A percentile compares a stretch with the other conserved stretches of the same genome.
Evolutionary conservation across 2,329 filamentous ascomycete species (phyloP).

Genomic region (Penicillium glabrum): DNA sequence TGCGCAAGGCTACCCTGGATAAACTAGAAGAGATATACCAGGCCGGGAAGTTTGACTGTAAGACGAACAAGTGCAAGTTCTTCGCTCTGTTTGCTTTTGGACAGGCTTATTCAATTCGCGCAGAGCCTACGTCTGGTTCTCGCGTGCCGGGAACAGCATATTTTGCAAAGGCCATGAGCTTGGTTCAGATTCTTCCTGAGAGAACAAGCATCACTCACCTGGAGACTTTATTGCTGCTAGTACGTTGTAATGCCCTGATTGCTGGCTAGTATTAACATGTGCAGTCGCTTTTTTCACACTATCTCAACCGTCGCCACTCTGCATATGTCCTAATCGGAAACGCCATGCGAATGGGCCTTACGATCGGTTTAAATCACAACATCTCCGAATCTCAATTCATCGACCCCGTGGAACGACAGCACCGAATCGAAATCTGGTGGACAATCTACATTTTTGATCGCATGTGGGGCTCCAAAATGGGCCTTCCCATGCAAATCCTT

Average conservation of each 20-base stretch:
- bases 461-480: constrained; percentile 52
- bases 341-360: constrained; percentile 44
- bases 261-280: constrained; percentile 1
- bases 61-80: constrained; percentile 45
- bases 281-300: constrained; percentile 38
- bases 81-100: constrained; percentile 48
- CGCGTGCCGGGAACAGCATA: constrained; percentile 47
- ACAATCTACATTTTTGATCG: constrained; percentile 43
- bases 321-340: constrained; percentile 37
- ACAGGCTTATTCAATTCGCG: constrained; percentile 46
- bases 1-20: constrained; percentile 40
- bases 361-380: constrained; percentile 46
- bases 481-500: constrained; percentile 49
- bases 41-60: constrained; percentile 29
- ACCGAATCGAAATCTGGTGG: constrained; percentile 40
- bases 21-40: constrained; percentile 41
- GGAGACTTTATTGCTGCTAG: constrained; percentile 43
- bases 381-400: constrained; percentile 38
- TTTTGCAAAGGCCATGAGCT: constrained; percentile 42
- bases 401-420: constrained; percentile 40
- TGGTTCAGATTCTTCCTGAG: constrained; percentile 46
- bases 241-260: constrained; percentile 14
- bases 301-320: constrained; percentile 37
- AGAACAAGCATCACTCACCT: constrained; percentile 47
- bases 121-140: constrained; percentile 31